Conservation (phyloP, 371 early-diverging fungal genomes). For the Haplosporangium sp. region DNA sequence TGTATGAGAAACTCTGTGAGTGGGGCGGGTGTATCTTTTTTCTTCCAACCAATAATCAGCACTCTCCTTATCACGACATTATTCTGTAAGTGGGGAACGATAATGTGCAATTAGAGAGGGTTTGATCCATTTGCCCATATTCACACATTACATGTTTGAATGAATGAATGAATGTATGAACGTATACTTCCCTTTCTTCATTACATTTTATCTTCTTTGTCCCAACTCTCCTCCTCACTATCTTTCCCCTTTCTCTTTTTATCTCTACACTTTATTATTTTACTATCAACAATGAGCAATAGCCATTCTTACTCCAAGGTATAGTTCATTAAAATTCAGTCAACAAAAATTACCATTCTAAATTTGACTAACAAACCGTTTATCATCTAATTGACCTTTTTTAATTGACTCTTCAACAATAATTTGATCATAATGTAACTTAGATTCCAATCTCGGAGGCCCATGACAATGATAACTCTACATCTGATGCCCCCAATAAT, state of each 20-base stretch:
- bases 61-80: neutral
- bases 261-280: neutral
- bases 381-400: too few relatives aligned
- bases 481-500: neutral
- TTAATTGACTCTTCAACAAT: too few relatives aligned
- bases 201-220: neutral
- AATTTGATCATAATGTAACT: neutral
- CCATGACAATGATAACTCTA: constrained; percentile 2
- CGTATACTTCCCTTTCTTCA: neutral
- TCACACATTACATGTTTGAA: too few relatives aligned
- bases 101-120: neutral
- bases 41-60: neutral
- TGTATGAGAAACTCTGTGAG: neutral
- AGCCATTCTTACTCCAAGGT: constrained; percentile 32
- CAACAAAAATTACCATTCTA: too few relatives aligned
- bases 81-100: neutral
- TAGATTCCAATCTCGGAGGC: constrained; percentile 31
- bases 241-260: neutral
- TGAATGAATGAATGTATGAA: too few relatives aligned
- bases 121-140: too few relatives aligned
- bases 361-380: too few relatives aligned
- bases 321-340: neutral
- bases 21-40: neutral
- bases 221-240: neutral
- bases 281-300: constrained; percentile 8